Base-by-base conservation (phyloP, 306 rosid genomes). In the Abrus pulchellus region DNA sequence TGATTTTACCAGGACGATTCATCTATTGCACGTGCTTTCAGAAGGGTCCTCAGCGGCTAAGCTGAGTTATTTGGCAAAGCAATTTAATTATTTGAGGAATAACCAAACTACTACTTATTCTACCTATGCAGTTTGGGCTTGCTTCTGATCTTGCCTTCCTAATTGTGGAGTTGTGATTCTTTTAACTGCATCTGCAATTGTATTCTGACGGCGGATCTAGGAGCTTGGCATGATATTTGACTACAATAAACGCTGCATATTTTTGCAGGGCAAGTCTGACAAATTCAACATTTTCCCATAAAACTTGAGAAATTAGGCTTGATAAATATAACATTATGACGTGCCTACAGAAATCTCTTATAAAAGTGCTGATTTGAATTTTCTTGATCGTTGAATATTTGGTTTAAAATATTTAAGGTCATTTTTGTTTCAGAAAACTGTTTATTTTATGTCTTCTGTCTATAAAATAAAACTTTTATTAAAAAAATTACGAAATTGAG, bases 41-140 rank as follows among this genome's bases (percentile, higher is more conserved):
- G 59, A 86, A 74, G 56, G 80, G 55, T 78, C 70, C 61, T 67
- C 34, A 3, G 66, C 29, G 53, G 63, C 83, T 44, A 43, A n/a
- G 62, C 49, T 44, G 9, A 74, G 50, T 57, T 63, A 63, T 60
- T 68, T 75, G 62, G 2, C 73, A 3, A 67, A 30, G 63, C 72
- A 70, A 75, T 76, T 63, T 27, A 49, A 65, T 28, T 48, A 60
- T 41, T 55, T 4, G 44, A 40, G 55, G 61, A 70, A 76, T 72
- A 76, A 41, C 40, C 63, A 41, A 38, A 48, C 69, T 6, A 41
- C 34, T 1, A 13, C 9, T 9, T 62, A 7, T 53, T 62, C 27
- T 49, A 71, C 61, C 7, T 11, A n/a, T 44, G 76, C 47, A 5
- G 8, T 53, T 43, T 40, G n/a, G 10, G 47, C 78, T 64, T 45